These are phyloP conservation scores for Boletus reticulatus DNA, from an alignment of 768 basidiomycete genomes.

Conservation along the genomic window DNA sequence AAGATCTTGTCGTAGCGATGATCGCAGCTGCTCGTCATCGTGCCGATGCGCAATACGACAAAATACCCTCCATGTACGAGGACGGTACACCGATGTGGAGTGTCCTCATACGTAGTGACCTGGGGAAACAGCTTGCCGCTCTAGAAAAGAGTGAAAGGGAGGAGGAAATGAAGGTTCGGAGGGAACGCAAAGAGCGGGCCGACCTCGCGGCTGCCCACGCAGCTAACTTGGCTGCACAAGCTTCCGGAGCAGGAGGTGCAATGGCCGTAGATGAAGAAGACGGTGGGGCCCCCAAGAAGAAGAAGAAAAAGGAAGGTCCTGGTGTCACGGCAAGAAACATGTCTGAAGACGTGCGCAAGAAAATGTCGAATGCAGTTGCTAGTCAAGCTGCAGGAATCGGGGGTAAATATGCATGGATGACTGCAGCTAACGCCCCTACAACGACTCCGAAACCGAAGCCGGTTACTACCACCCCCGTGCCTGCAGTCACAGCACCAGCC, in stretches of 20 bases:
- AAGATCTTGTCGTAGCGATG: slow-evolving; percentile 67
- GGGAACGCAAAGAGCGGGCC: slow-evolving; percentile 75
- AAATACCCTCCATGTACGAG: slow-evolving; percentile 61
- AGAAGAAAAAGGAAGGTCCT: slow-evolving; percentile 79
- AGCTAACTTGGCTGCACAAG: slow-evolving; percentile 59
- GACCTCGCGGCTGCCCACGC: slow-evolving; percentile 72
- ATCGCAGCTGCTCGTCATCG: slow-evolving; percentile 67
- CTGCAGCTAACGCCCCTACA: slow-evolving; percentile 49
- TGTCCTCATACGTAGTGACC: slow-evolving; percentile 71
- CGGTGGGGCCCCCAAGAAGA: slow-evolving; percentile 67
- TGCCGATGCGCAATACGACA: slow-evolving; percentile 66
- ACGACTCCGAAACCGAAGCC: slow-evolving; percentile 39
- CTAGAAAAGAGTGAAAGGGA: slow-evolving; percentile 81
- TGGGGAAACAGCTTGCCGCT: slow-evolving; percentile 71
- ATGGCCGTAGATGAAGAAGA: slow-evolving; percentile 45
- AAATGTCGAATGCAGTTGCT: slow-evolving; percentile 87
- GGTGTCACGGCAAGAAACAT: slow-evolving; percentile 86
- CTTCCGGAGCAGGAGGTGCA: slow-evolving; percentile 33
- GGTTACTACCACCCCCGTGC: slow-evolving; percentile 31
- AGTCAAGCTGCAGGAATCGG: slow-evolving; percentile 85
- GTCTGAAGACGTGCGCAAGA: slow-evolving; percentile 89
- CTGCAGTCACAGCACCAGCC: slow-evolving; percentile 24
- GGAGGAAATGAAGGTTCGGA: slow-evolving; percentile 71
- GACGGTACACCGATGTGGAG: slow-evolving; percentile 81
- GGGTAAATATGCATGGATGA: slow-evolving; percentile 90